These are phyloP conservation scores for Papilionanthe hybrid DNA, from an alignment of 116 monocot genomes.

Conservation along the genomic window DNA sequence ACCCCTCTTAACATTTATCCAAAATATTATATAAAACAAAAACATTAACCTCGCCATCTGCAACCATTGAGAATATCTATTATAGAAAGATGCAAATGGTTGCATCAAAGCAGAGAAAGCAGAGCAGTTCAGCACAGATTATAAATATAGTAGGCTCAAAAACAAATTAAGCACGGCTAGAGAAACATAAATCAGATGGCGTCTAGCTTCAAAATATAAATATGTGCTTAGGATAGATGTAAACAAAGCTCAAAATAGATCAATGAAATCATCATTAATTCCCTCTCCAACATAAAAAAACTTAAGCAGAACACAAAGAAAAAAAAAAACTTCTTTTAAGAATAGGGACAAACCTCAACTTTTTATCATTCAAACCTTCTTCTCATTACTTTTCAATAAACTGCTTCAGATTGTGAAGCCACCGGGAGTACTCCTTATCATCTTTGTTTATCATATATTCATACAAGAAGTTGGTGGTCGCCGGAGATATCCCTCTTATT, in stretches of 20 bases:
- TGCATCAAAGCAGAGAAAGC: too few relatives aligned
- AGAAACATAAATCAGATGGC: too few relatives aligned
- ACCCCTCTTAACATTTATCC: too few relatives aligned
- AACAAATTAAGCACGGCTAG: too few relatives aligned
- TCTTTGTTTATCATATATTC: slow-evolving; percentile 98
- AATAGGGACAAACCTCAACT: not conserved
- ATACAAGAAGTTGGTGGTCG: slow-evolving; percentile 79
- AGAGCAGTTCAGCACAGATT: too few relatives aligned
- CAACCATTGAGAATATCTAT: too few relatives aligned
- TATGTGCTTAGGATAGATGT: too few relatives aligned
- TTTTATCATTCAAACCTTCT: not conserved
- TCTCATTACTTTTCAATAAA: slow-evolving; percentile 50
- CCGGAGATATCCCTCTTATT: slow-evolving; percentile 71
- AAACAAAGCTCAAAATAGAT: not conserved
- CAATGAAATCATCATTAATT: not conserved
- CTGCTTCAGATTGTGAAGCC: slow-evolving; percentile 75
- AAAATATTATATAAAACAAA: too few relatives aligned
- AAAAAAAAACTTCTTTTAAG: not conserved
- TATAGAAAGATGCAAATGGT: too few relatives aligned
- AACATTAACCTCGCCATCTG: too few relatives aligned
- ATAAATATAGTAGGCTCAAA: too few relatives aligned
- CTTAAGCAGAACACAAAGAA: not conserved
- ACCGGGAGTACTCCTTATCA: slow-evolving; percentile 70
- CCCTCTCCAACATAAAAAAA: not conserved
- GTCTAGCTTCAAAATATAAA: too few relatives aligned